Base-by-base conservation (phyloP, 2,329 filamentous ascomycete species). In the Dothideomycetes sp. region DNA sequence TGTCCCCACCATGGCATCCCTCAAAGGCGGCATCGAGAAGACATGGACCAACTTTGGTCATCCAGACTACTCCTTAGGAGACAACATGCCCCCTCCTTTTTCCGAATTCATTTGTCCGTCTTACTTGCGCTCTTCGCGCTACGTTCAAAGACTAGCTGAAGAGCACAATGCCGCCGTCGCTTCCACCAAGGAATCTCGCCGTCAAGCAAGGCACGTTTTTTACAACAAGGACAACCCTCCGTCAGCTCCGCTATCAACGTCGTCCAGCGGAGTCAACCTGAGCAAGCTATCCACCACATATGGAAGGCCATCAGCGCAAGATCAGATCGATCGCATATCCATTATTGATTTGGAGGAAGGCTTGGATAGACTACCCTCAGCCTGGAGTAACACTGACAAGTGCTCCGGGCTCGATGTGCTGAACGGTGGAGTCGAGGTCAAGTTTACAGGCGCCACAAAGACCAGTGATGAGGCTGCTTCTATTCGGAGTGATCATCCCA, bases 381-480 rank as follows among this genome's bases (percentile, higher is more conserved):
- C 73, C 52, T 96, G 87, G 88, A 93, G 79, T 50, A 80, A 79
- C 35, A 68, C 73, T 22, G 87, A 95, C 58, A 88, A 84, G 59
- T 78, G 76, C 49, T 60, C 62, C 19, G 76, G 77, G 2, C 65
- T 96, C 34, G 88, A 95, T 49, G 66, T 96, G 10, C 65, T 81
- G 22, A 70, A 72, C 3, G 79, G 86, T 49, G 86, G 85, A 2
- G 67, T 79, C 37, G 81, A 89, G 52, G 77, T 93, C 41, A 68
- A 70, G 44, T 79, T 77, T 52, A 63, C 60, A 31, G 75, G 75
- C 16, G 59, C 66, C 9, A 64, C 66, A 31, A 76, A 77, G 56
- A 70, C 72, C 33, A 64, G 70, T 43, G 77, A 81, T 53, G 91
- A 96, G 57, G 84, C 86, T 14, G 86, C 79, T 27, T 77, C 84